Evolutionary conservation across 306 rosid genomes (phyloP).

Genomic region (Ormosia semicastrata): DNA sequence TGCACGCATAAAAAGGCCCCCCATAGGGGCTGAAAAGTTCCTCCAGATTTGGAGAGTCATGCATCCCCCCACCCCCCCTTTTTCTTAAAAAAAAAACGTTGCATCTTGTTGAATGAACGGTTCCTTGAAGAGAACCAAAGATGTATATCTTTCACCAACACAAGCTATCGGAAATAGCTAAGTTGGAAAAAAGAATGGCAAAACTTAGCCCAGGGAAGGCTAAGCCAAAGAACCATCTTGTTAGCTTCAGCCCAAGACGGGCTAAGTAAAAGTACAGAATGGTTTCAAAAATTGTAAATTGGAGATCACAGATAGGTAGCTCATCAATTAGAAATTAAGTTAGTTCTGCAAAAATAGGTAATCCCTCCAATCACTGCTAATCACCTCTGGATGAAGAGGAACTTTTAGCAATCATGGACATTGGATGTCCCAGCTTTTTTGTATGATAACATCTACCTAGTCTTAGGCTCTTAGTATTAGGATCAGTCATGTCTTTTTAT

Average conservation of each 20-base stretch:
- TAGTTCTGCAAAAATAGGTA: slow-evolving; percentile 34
- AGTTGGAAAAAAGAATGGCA: slow-evolving; percentile 41
- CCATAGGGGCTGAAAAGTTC: slow-evolving; percentile 52
- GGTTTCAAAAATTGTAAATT: slow-evolving; percentile 69
- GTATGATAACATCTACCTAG: slow-evolving; percentile 59
- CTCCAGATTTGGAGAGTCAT: slow-evolving; percentile 69
- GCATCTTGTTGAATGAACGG: slow-evolving; percentile 47
- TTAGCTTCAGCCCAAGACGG: slow-evolving; percentile 50
- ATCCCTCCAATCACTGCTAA: slow-evolving; percentile 50
- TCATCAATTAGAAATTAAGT: slow-evolving; percentile 38
- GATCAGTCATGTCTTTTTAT: slow-evolving; percentile 35
- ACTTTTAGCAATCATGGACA: slow-evolving; percentile 52
- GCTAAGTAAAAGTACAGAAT: slow-evolving; percentile 37
- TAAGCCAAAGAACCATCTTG: slow-evolving; percentile 33
- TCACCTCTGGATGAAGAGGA: slow-evolving; percentile 51
- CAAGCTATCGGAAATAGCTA: slow-evolving; percentile 65
- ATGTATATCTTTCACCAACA: slow-evolving; percentile 45
- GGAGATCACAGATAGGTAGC: slow-evolving; percentile 40
- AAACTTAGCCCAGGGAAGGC: slow-evolving; percentile 55
- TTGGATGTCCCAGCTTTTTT: slow-evolving; percentile 70
- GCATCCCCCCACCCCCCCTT: slow-evolving; percentile 39
- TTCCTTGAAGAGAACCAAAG: slow-evolving; percentile 49
- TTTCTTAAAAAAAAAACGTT: slow-evolving; percentile 20
- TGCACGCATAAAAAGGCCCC: slow-evolving; percentile 49
- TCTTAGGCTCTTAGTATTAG: slow-evolving; percentile 49